A percentile compares a stretch with the other conserved stretches of the same genome.
Evolutionary conservation across 164 flowering plant genomes (phyloP).

Genomic region (Nelumbo lutea): DNA sequence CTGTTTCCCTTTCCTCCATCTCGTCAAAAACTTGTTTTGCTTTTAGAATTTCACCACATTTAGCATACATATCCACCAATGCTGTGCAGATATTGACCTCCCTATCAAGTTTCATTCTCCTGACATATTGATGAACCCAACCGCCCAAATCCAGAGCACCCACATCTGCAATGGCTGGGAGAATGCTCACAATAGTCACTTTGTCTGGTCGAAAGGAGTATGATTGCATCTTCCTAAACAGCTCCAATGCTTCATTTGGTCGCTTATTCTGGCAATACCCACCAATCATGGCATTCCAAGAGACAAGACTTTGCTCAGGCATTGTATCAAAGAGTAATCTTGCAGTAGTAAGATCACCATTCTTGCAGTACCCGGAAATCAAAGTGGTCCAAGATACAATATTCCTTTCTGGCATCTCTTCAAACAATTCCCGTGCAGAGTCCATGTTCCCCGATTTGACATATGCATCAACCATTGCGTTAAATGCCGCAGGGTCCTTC

Average conservation of each 20-base stretch:
- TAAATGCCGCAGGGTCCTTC: conserved; percentile 49
- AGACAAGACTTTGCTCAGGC: conserved; percentile 59
- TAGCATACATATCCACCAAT: conserved; percentile 73
- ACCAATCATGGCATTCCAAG: conserved; percentile 82
- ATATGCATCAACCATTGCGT: conserved; percentile 62
- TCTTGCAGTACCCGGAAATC: conserved; percentile 60
- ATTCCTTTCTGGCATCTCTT: conserved; percentile 48
- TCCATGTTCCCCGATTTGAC: conserved; percentile 56
- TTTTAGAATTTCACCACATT: conserved; percentile 59
- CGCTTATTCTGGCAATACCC: conserved; percentile 66
- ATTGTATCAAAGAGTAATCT: conserved; percentile 55
- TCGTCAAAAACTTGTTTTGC: conserved; percentile 48
- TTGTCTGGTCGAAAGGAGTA: conserved; percentile 48
- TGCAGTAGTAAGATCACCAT: conserved; percentile 47
- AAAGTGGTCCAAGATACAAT: conserved; percentile 75
- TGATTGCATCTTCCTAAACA: conserved; percentile 59
- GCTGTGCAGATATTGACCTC: conserved; percentile 51
- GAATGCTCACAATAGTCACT: conserved; percentile 57
- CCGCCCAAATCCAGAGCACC: conserved; percentile 68
- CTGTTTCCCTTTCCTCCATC: conserved; percentile 35
- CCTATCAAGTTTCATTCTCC: conserved; percentile 43
- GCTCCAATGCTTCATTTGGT: conserved; percentile 48
- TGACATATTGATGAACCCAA: conserved; percentile 55
- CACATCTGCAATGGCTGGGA: conserved; percentile 78
- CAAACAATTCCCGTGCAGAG: conserved; percentile 45